Evolutionary conservation across 345 rosid species (phyloP).

Genomic region (Lagerstroemia speciosa): DNA sequence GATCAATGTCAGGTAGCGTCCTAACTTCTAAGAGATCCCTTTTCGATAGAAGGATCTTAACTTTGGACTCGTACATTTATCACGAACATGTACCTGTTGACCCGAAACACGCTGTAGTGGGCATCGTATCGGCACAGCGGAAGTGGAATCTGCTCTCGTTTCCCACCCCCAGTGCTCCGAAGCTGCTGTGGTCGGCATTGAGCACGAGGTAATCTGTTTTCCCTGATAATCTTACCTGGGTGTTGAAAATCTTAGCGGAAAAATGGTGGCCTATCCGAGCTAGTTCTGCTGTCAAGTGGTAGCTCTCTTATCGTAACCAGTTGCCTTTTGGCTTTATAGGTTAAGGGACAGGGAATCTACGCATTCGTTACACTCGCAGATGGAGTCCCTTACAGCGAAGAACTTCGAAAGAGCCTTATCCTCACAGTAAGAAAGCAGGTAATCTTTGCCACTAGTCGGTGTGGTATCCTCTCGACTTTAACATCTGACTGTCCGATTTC

Average conservation of each 20-base stretch:
- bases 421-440: slow-evolving; percentile 84
- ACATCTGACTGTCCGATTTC: neutral
- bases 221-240: neutral
- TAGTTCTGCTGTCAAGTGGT: too few relatives aligned
- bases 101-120: slow-evolving; percentile 43
- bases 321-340: slow-evolving; percentile 24
- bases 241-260: neutral
- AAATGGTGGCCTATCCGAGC: neutral
- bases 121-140: slow-evolving; percentile 97
- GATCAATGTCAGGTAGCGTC: slow-evolving; percentile 78
- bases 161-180: slow-evolving; percentile 94
- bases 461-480: neutral
- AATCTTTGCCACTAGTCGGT: neutral
- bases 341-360: slow-evolving; percentile 93
- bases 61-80: neutral
- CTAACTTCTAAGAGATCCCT: neutral
- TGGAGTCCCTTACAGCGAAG: slow-evolving; percentile 76
- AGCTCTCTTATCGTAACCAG: neutral
- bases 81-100: slow-evolving; percentile 1
- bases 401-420: slow-evolving; percentile 62
- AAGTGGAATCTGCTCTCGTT: slow-evolving; percentile 97
- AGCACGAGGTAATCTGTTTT: slow-evolving; percentile 65
- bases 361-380: slow-evolving; percentile 93
- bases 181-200: slow-evolving; percentile 93
- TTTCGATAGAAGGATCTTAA: neutral